phyloP scores from a whole-genome alignment of 495 filamentous ascomycete genomes.

The Xylaria flabelliformis region DNA sequence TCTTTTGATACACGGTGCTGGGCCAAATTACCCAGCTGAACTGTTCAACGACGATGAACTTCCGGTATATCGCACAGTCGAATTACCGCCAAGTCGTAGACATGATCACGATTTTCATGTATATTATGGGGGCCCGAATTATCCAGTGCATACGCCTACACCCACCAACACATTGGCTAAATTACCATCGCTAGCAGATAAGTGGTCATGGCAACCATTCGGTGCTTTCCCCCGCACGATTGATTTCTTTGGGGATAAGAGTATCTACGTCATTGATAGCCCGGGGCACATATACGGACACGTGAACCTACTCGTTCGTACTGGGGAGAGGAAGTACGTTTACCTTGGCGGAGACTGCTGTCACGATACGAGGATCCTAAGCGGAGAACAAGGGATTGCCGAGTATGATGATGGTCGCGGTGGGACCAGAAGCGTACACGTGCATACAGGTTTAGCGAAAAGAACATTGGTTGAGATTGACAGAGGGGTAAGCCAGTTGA shows the following conservation, averaged over 20 bases:
- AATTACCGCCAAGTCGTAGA: slow-evolving; percentile 34
- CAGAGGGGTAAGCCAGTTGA: slow-evolving; percentile 11
- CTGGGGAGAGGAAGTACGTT: slow-evolving; percentile 38
- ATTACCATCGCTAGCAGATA: background rate
- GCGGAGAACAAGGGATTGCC: slow-evolving; percentile 50
- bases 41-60: slow-evolving; percentile 43
- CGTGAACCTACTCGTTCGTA: slow-evolving; percentile 52
- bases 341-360: slow-evolving; percentile 58
- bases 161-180: slow-evolving; percentile 14
- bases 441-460: slow-evolving; percentile 42
- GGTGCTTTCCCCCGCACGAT: slow-evolving; percentile 42
- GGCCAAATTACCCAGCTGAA: slow-evolving; percentile 37
- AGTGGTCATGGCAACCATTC: slow-evolving; percentile 39
- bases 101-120: background rate
- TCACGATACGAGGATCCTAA: slow-evolving; percentile 53
- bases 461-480: slow-evolving; percentile 44
- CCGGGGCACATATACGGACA: slow-evolving; percentile 58
- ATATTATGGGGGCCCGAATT: slow-evolving; percentile 12
- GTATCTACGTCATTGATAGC: slow-evolving; percentile 48
- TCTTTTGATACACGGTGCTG: slow-evolving; percentile 42
- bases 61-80: slow-evolving; percentile 34
- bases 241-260: slow-evolving; percentile 52
- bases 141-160: slow-evolving; percentile 30
- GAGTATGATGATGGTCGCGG: slow-evolving; percentile 47
- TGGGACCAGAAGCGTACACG: slow-evolving; percentile 50